Evolutionary conservation across 768 basidiomycete species (phyloP).

Genomic region (Suillus fuscotomentosus): DNA sequence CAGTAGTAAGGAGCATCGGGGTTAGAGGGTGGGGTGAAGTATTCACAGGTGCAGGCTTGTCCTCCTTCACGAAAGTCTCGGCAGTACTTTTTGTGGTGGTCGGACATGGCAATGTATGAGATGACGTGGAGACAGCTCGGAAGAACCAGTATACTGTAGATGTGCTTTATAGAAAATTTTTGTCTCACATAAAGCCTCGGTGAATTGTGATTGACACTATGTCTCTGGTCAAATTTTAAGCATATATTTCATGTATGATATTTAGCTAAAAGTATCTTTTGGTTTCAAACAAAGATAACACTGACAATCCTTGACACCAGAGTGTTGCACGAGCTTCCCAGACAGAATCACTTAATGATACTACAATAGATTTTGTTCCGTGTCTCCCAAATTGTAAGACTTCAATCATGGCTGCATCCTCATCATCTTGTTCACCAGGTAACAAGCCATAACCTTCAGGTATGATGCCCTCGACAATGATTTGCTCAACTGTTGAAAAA

Average conservation of each 20-base stretch:
- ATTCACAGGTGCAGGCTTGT: neutral
- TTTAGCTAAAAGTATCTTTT: neutral
- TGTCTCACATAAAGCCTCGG: neutral
- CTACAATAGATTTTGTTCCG: constrained; percentile 5
- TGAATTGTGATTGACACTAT: too few relatives aligned
- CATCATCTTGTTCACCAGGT: constrained; percentile 10
- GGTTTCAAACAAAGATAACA: constrained; percentile 5
- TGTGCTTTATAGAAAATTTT: neutral
- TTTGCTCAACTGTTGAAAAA: constrained; percentile 2
- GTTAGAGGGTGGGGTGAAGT: neutral
- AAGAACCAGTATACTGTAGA: neutral
- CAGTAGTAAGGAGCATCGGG: neutral
- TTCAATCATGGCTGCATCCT: constrained; percentile 9
- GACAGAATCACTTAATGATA: constrained; percentile 10
- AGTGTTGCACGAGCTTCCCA: constrained; percentile 15
- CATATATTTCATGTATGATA: neutral
- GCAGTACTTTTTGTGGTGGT: neutral
- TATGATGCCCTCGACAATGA: neutral
- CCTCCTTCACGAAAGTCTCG: neutral
- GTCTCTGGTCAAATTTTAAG: neutral
- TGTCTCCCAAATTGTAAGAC: constrained; percentile 8
- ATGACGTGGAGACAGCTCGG: neutral
- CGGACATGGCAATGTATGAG: neutral
- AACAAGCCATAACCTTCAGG: constrained; percentile 14
- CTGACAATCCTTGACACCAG: constrained; percentile 14